Conservation (phyloP, 1,284 basidiomycete genomes). For the Amylostereum chailletii region DNA sequence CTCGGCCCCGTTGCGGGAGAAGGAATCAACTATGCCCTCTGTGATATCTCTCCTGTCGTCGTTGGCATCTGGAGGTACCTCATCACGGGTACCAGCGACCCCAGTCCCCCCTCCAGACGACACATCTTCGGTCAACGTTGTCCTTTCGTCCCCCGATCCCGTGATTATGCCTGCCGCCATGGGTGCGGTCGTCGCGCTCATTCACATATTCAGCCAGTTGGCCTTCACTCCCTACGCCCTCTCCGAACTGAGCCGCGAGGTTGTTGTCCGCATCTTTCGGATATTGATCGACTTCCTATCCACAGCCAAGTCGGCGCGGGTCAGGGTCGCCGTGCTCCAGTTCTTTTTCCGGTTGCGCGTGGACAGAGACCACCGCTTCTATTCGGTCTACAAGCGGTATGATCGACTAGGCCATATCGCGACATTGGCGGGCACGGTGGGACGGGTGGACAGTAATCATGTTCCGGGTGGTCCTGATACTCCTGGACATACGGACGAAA, state of each 20-base stretch:
- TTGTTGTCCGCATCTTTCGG: constrained; percentile 45
- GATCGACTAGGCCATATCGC: constrained; percentile 47
- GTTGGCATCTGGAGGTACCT: constrained; percentile 39
- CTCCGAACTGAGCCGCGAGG: constrained; percentile 30
- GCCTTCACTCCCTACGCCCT: constrained; percentile 56
- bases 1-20: constrained; percentile 24
- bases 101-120: constrained; percentile 21
- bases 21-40: constrained; percentile 41
- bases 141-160: constrained; percentile 17
- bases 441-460: constrained; percentile 26
- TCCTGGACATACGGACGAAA: constrained; percentile 13
- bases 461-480: constrained; percentile 12
- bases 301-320: constrained; percentile 45
- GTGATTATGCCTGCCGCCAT: constrained; percentile 35
- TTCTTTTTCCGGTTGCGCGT: constrained; percentile 87
- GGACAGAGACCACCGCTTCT: constrained; percentile 86
- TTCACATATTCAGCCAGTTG: constrained; percentile 61
- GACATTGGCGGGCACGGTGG: constrained; percentile 47
- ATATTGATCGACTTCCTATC: constrained; percentile 36
- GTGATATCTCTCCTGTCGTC: constrained; percentile 59
- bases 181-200: constrained; percentile 54
- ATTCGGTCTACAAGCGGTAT: constrained; percentile 44
- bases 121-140: constrained; percentile 17
- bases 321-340: constrained; percentile 72
- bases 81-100: constrained; percentile 45